Evolutionary conservation across 2,329 filamentous ascomycete genomes (phyloP).

Genomic region (Apiospora marii): DNA sequence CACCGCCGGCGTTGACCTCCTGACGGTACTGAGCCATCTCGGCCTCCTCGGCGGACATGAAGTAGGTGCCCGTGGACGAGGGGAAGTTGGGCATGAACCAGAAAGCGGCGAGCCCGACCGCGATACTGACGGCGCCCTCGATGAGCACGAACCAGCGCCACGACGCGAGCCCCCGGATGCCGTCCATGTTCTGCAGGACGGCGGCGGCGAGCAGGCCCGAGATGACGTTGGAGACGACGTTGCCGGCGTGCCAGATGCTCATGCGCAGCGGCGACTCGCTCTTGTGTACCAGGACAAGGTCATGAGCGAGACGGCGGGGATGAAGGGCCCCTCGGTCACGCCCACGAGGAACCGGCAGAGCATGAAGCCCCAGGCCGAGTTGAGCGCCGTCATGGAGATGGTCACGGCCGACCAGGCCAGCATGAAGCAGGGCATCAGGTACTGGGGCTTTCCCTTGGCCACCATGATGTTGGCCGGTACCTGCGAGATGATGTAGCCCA

Average conservation of each 20-base stretch:
- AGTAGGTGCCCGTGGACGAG: slow-evolving; percentile 41
- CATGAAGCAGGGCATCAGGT: slow-evolving; percentile 48
- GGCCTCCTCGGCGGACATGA: slow-evolving; percentile 47
- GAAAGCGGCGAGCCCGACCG: slow-evolving; percentile 41
- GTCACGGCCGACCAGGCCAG: slow-evolving; percentile 53
- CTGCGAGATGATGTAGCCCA: slow-evolving; percentile 55
- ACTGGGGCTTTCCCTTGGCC: slow-evolving; percentile 47
- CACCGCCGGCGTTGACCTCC: slow-evolving; percentile 45
- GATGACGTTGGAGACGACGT: slow-evolving; percentile 53
- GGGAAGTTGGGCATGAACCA: slow-evolving; percentile 49
- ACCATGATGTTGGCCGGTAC: slow-evolving; percentile 56
- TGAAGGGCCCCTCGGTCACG: slow-evolving; percentile 47
- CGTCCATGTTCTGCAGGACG: slow-evolving; percentile 53
- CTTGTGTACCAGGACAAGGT: slow-evolving; percentile 57
- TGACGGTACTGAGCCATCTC: slow-evolving; percentile 49
- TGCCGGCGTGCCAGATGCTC: slow-evolving; percentile 55
- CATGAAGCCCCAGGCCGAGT: slow-evolving; percentile 38
- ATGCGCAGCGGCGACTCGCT: slow-evolving; percentile 52
- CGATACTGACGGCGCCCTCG: slow-evolving; percentile 45
- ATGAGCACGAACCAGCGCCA: slow-evolving; percentile 55
- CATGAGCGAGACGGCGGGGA: slow-evolving; percentile 56
- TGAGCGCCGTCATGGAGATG: slow-evolving; percentile 52
- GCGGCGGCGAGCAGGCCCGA: slow-evolving; percentile 53
- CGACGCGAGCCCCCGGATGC: slow-evolving; percentile 41
- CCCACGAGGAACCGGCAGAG: slow-evolving; percentile 44